Conservation (phyloP, 1,284 basidiomycete species). For the Moesziomyces globuligerus region DNA sequence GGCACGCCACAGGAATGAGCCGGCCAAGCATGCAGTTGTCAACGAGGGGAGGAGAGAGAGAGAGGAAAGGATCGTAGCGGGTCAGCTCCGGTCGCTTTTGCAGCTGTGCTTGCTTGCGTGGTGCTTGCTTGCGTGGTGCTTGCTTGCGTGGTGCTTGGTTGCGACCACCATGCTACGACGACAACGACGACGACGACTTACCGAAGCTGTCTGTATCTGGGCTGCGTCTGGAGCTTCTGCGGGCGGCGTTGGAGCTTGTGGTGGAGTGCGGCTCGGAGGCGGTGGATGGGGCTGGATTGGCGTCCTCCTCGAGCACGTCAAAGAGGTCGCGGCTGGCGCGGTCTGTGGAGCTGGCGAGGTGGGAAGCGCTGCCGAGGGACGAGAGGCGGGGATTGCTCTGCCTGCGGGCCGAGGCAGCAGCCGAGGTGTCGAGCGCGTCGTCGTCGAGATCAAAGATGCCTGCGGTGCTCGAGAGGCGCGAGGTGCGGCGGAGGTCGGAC, state of each 20-base stretch:
- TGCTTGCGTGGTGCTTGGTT: no score
- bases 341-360: constrained; percentile 23
- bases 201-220: constrained; percentile 30
- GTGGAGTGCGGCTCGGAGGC: constrained; percentile 8
- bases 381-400: constrained; percentile 27
- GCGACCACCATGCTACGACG: background rate
- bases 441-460: constrained; percentile 57
- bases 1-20: no score
- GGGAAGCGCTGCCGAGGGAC: constrained; percentile 25
- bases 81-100: background rate
- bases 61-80: background rate
- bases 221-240: constrained; percentile 15
- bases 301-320: constrained; percentile 34
- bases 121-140: no score
- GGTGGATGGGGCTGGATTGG: constrained; percentile 6
- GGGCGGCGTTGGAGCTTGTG: constrained; percentile 15
- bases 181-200: constrained; percentile 8
- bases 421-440: constrained; percentile 23
- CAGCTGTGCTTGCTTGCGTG: background rate
- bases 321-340: constrained; percentile 31
- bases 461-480: constrained; percentile 49
- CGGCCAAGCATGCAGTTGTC: background rate
- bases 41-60: background rate
- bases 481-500: constrained; percentile 23
- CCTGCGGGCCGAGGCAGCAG: constrained; percentile 23